Base-by-base conservation (phyloP, 106 monocot species). In the Platanthera guangdongensis region DNA sequence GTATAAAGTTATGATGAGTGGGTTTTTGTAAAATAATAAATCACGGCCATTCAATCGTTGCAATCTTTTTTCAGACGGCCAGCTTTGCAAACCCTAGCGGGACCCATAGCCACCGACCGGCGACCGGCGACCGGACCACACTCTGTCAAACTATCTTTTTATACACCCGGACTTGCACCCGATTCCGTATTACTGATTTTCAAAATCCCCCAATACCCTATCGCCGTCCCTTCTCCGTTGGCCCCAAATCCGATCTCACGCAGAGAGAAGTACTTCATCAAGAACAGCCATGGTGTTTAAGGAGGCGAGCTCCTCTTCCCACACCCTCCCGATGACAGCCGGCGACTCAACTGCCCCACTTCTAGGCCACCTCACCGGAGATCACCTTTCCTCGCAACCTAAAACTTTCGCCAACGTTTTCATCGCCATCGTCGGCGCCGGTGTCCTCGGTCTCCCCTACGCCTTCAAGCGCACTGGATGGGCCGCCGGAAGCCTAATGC, bases 351-450 rank as follows among this genome's bases (percentile, higher is more conserved):
- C 67, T 7, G 49, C 4, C 22, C 72, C 72, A 7, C 72, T 72
- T 19, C 49, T 72, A 7, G 72, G 72, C 4, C 59, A 18, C 48
- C 28, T 32, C 12, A 5, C 57, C 49, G 52, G 52, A 2, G 21
- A 77, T 75, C 78, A 65, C 68, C 90, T 90, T 28, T 92, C 95
- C 12, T 95, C 95, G 9, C 92, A 92, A 74, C 76, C 92, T 55
- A 95, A 90, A 81, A 92, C 95, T 22, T 92, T 95, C 85, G 95
- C 95, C 49, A 95, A 95, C 86, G 92, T 95, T 21, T 95, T 95
- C 92, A 95, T 95, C 78, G 83, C 95, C 59, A 87, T 95, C 78
- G 95, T 95, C 68, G 95, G 95, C 4, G 88, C 95, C 16, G 95
- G 95, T n/a, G 95, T 95, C 19, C 87, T 95, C 45, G 95, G 95